A percentile compares a stretch with the other conserved stretches of the same genome.
Conservation (phyloP, 352 stramenopile genomes). For the Phytophthora niederhauseri region DNA sequence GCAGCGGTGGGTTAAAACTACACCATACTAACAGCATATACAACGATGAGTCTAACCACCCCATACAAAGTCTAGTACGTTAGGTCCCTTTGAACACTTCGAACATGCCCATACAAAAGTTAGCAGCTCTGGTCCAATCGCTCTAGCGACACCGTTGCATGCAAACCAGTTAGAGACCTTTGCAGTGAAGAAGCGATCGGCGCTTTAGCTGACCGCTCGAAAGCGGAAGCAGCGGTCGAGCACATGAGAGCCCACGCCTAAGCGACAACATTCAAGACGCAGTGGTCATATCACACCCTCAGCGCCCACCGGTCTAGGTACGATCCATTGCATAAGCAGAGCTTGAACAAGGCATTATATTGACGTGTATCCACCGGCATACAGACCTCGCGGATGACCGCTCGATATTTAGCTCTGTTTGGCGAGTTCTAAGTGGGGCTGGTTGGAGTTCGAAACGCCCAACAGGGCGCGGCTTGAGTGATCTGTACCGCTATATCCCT, state of each 20-base stretch:
- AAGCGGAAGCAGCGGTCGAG: background rate
- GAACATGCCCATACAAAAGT: too few species aligned
- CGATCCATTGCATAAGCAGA: background rate
- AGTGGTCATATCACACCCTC: background rate
- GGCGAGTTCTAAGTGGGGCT: background rate
- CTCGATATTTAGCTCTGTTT: background rate
- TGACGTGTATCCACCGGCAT: background rate
- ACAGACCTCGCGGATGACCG: background rate
- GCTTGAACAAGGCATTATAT: background rate
- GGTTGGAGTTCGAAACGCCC: conserved; percentile 1
- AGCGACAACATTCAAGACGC: background rate
- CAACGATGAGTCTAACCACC: too few species aligned
- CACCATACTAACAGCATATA: too few species aligned
- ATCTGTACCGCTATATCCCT: conserved; percentile 2
- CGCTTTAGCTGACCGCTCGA: too few species aligned
- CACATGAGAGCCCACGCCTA: background rate
- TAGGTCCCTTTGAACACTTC: too few species aligned
- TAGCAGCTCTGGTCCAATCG: too few species aligned
- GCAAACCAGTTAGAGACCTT: too few species aligned
- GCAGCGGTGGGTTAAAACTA: too few species aligned
- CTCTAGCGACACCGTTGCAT: too few species aligned
- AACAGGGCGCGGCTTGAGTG: background rate
- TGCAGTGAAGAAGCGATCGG: too few species aligned
- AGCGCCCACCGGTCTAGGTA: background rate
- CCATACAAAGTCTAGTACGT: too few species aligned